Percentiles rank a stretch among this genome's conserved stretches.
Conservation (phyloP, 2,329 filamentous ascomycete genomes). For the Neonectria neomacrospora region DNA sequence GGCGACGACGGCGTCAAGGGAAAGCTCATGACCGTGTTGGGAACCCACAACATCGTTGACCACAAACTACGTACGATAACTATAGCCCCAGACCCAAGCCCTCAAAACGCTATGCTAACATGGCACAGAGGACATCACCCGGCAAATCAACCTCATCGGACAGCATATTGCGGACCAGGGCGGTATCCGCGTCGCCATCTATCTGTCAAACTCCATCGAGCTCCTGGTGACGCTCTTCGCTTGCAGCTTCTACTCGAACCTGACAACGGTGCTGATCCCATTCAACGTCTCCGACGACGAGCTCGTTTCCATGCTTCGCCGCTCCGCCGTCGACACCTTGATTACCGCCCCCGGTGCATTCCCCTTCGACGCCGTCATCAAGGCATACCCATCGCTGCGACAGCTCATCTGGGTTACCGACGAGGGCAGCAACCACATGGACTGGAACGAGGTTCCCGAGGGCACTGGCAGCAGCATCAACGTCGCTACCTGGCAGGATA, state of each 20-base stretch:
- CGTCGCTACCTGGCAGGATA: constrained; percentile 92
- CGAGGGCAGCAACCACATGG: constrained; percentile 88
- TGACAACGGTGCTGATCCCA: constrained; percentile 86
- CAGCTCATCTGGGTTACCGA: constrained; percentile 94
- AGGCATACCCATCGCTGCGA: constrained; percentile 75
- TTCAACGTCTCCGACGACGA: constrained; percentile 78
- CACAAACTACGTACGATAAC: constrained; percentile 67
- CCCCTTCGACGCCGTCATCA: constrained; percentile 78
- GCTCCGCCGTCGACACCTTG: constrained; percentile 81
- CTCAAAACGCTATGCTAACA: constrained; percentile 21
- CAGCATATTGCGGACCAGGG: constrained; percentile 77
- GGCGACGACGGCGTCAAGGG: constrained; percentile 75
- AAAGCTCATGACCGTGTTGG: constrained; percentile 81
- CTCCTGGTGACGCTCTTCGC: constrained; percentile 85
- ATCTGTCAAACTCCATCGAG: constrained; percentile 93
- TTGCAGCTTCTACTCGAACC: constrained; percentile 83
- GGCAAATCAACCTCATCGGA: constrained; percentile 89
- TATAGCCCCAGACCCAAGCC: neutral
- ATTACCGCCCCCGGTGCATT: constrained; percentile 89
- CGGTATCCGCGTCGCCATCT: constrained; percentile 83
- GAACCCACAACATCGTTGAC: constrained; percentile 78
- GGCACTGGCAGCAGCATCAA: constrained; percentile 79
- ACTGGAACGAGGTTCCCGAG: constrained; percentile 90
- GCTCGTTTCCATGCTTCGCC: constrained; percentile 77
- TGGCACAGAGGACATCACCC: constrained; percentile 73